These are phyloP conservation scores for Entomortierella lignicola DNA, from an alignment of 192 early-diverging fungal genomes.

Conservation along the genomic window DNA sequence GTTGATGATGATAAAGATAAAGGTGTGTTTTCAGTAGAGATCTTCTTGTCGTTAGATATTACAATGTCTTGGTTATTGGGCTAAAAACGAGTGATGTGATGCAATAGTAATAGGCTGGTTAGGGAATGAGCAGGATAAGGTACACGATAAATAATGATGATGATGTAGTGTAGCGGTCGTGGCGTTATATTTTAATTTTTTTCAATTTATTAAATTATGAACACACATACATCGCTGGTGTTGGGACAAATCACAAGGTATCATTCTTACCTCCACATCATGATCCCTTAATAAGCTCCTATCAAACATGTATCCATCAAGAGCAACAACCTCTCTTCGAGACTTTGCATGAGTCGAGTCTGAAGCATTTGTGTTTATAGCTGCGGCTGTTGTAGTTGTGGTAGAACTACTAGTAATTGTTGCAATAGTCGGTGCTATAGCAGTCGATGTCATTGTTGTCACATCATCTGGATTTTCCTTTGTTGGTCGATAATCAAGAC, in stretches of 20 bases:
- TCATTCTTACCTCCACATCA: conserved; percentile 6
- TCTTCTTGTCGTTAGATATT: neutral
- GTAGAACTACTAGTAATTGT: too few species aligned
- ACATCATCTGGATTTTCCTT: too few species aligned
- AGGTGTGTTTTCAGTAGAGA: conserved; percentile 1
- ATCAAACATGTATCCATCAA: conserved; percentile 19
- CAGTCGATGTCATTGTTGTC: too few species aligned
- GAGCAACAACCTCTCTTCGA: conserved; percentile 1
- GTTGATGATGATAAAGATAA: too few species aligned
- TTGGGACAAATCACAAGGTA: neutral
- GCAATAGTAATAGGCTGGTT: neutral
- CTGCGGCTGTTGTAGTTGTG: neutral
- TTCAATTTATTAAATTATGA: too few species aligned
- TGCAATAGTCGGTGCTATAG: neutral
- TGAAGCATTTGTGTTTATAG: neutral
- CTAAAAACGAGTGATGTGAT: neutral
- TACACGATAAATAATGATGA: neutral
- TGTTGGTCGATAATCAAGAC: too few species aligned
- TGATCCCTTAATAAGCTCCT: conserved; percentile 14
- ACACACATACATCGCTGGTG: too few species aligned
- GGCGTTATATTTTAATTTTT: too few species aligned
- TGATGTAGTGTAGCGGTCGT: neutral
- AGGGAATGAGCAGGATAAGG: too few species aligned
- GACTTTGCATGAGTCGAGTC: neutral
- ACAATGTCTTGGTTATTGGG: too few species aligned